phyloP scores from a whole-genome alignment of 73 alveolate species.

The Halteria grandinella region DNA sequence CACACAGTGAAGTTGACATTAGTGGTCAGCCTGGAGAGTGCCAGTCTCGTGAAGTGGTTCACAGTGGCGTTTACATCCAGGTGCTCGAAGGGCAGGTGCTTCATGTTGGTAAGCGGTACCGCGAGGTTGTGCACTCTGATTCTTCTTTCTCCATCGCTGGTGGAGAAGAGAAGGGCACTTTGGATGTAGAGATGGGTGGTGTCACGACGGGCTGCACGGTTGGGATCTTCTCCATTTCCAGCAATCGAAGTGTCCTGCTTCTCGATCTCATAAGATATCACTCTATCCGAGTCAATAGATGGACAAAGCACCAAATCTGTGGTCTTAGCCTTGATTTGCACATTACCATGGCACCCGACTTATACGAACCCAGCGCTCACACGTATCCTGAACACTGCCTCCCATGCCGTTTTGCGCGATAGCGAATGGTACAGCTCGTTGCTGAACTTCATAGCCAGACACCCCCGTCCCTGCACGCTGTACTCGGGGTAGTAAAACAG shows the following conservation, averaged over 20 bases:
- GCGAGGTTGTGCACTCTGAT: constrained; percentile 92
- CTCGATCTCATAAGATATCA: constrained; percentile 68
- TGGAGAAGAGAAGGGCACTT: constrained; percentile 89
- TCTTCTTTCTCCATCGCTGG: constrained; percentile 93
- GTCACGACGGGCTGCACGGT: constrained; percentile 53
- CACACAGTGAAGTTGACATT: too few relatives aligned
- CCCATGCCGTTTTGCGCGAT: constrained; percentile 87
- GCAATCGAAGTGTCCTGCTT: constrained; percentile 71
- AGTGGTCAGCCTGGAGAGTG: constrained; percentile 19
- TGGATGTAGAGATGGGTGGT: constrained; percentile 79
- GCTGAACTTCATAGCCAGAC: constrained; percentile 74
- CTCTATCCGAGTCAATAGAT: constrained; percentile 49
- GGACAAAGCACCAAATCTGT: constrained; percentile 63
- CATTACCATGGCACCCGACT: constrained; percentile 67
- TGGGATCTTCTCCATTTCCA: constrained; percentile 66
- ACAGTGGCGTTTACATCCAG: constrained; percentile 49
- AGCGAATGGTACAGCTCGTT: constrained; percentile 83
- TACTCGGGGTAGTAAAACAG: constrained; percentile 87
- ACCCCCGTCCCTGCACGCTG: constrained; percentile 59
- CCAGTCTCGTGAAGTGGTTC: constrained; percentile 33
- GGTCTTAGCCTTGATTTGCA: constrained; percentile 58
- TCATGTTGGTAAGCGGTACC: constrained; percentile 78
- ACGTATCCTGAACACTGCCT: constrained; percentile 92
- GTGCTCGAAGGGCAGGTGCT: constrained; percentile 59
- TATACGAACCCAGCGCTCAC: constrained; percentile 76